Conservation (phyloP, 768 basidiomycete genomes). For the Cytidiella melzeri region DNA sequence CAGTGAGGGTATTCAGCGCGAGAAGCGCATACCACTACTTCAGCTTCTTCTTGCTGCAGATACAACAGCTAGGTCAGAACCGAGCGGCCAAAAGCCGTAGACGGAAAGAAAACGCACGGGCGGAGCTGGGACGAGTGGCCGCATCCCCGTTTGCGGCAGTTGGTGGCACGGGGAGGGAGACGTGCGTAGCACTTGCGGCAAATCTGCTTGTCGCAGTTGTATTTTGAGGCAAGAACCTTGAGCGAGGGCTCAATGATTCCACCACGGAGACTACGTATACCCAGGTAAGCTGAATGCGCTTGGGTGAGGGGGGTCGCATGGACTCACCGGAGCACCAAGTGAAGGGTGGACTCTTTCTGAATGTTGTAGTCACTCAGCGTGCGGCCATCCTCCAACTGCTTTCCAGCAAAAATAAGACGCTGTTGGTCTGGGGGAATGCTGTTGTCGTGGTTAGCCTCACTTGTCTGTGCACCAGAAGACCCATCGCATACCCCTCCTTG, state of each 20-base stretch:
- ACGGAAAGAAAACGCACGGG: conserved; percentile 59
- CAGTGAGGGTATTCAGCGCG: background rate
- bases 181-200: conserved; percentile 99
- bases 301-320: background rate
- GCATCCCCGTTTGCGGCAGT: conserved; percentile 95
- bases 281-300: conserved; percentile 6
- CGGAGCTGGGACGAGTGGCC: conserved; percentile 89
- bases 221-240: conserved; percentile 94
- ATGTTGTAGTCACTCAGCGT: conserved; percentile 97
- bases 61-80: background rate
- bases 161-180: conserved; percentile 97
- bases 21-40: conserved; percentile 54
- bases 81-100: too few relatives aligned
- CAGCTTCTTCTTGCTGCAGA: conserved; percentile 86
- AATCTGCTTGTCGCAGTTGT: conserved; percentile 99
- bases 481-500: conserved; percentile 57
- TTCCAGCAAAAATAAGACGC: conserved; percentile 93
- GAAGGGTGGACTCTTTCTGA: conserved; percentile 96
- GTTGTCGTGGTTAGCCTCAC: conserved; percentile 4
- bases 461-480: background rate
- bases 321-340: conserved; percentile 88
- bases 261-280: conserved; percentile 74
- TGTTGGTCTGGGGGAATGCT: conserved; percentile 95
- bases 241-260: conserved; percentile 99
- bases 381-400: conserved; percentile 97